Base-by-base conservation (phyloP, 768 basidiomycete genomes). In the Phanerochaete carnosa region DNA sequence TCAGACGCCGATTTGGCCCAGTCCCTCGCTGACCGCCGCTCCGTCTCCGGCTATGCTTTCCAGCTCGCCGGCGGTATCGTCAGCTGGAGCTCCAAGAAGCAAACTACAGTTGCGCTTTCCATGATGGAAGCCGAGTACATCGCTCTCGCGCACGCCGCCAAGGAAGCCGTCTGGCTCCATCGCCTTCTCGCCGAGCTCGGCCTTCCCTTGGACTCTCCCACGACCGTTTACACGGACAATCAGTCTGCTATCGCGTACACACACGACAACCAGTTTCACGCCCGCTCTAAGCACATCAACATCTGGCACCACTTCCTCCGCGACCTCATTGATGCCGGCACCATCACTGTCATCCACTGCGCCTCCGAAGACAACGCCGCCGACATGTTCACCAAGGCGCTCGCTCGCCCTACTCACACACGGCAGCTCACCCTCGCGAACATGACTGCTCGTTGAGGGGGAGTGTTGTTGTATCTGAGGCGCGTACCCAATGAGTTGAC, bases 121-220 rank as follows among this genome's bases (percentile, higher is more conserved):
- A 77, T 73, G 0, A 75, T 73, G 1, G 78, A 80, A 64, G 74
- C 76, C 28, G 75, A 80, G 62, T 79, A 73, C 62, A 72, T 78
- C 45, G 70, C 77, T 11, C 71, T 72, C 1, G 65, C 66, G 1
- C 61, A 69, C 46, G 72, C 75, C 5, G 62, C 68, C 22, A 66
- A 70, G 58, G 74, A 77, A 45, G 66, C 73, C 1, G 37, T 69
- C 16, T 77, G 70, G 69, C 62, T 77, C 3, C 65, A 71, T 6
- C 68, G 68, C 32, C 52, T 78, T 23, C 57, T 77, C 35, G 28
- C 32, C 1, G 71, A 76, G 47, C 53, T 77, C 58, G 67, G 69
- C 3, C 64, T 64, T 46, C 37, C 55, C 5, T 25, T 62, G 0
- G n/a, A 46, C 23, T 51, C 23, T 25, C 65, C 74, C 23, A 69